Percentiles rank a stretch among this genome's conserved stretches.
These are phyloP conservation scores for Alternaria tenuissima DNA, from an alignment of 2,329 filamentous ascomycete genomes.

Conservation along the genomic window DNA sequence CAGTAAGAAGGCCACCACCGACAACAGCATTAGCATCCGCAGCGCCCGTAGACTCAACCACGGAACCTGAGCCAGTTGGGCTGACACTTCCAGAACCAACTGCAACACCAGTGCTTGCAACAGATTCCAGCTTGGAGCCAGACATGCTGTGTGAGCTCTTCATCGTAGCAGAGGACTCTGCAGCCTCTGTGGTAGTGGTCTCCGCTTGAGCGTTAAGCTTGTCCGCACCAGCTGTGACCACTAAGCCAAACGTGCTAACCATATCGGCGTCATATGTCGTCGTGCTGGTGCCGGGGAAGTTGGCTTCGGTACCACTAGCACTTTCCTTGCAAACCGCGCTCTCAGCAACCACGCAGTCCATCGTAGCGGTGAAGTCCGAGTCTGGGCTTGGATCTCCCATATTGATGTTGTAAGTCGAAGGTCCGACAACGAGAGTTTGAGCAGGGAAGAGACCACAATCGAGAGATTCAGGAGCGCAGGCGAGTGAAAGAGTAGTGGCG, in stretches of 20 bases:
- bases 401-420: slow-evolving; percentile 30
- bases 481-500: slow-evolving; percentile 22
- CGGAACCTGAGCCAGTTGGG: slow-evolving; percentile 6
- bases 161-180: slow-evolving; percentile 9
- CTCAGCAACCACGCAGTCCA: slow-evolving; percentile 26
- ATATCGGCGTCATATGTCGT: slow-evolving; percentile 22
- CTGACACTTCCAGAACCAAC: background rate
- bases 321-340: slow-evolving; percentile 33
- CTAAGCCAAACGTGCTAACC: slow-evolving; percentile 8
- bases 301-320: slow-evolving; percentile 33
- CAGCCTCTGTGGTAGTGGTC: slow-evolving; percentile 8
- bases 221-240: slow-evolving; percentile 27
- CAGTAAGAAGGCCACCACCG: slow-evolving; percentile 15
- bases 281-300: slow-evolving; percentile 34
- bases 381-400: slow-evolving; percentile 22
- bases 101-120: slow-evolving; percentile 3
- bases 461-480: slow-evolving; percentile 5
- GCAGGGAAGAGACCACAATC: slow-evolving; percentile 35
- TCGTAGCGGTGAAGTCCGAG: slow-evolving; percentile 29
- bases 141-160: slow-evolving; percentile 7
- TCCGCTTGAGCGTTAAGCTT: slow-evolving; percentile 17
- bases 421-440: slow-evolving; percentile 27
- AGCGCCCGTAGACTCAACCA: slow-evolving; percentile 11
- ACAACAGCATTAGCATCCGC: slow-evolving; percentile 19
- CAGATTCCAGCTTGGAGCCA: background rate